These are phyloP conservation scores for Pseudocercospora musae DNA, from an alignment of 2,329 filamentous ascomycete species.

Conservation along the genomic window DNA sequence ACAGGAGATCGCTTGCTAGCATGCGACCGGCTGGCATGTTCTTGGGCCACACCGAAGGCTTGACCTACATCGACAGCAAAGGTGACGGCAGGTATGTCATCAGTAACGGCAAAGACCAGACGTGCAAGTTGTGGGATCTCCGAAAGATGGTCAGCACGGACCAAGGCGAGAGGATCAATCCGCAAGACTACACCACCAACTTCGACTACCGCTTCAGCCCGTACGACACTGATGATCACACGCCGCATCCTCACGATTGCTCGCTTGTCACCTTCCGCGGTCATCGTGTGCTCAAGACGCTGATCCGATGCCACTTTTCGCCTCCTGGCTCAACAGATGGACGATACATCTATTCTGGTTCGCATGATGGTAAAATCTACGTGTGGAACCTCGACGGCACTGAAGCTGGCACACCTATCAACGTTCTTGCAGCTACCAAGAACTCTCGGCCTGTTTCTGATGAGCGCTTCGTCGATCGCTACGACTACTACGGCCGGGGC, in stretches of 20 bases:
- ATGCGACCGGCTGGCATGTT: constrained; percentile 63
- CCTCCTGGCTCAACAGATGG: constrained; percentile 82
- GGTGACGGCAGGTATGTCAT: constrained; percentile 86
- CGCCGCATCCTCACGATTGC: constrained; percentile 78
- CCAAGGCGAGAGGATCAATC: constrained; percentile 56
- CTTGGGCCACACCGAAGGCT: constrained; percentile 61
- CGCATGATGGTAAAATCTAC: constrained; percentile 82
- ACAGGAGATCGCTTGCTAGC: constrained; percentile 67
- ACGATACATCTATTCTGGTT: constrained; percentile 89
- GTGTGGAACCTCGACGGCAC: constrained; percentile 94
- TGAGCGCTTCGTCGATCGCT: constrained; percentile 54
- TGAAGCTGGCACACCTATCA: constrained; percentile 63
- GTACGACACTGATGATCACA: constrained; percentile 65
- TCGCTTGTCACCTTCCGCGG: constrained; percentile 91
- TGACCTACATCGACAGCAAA: constrained; percentile 73
- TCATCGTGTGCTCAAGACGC: constrained; percentile 80
- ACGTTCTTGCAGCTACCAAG: constrained; percentile 70
- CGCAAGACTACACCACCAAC: constrained; percentile 55
- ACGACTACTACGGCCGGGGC: constrained; percentile 56
- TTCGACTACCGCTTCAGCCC: constrained; percentile 73
- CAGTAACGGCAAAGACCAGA: constrained; percentile 93
- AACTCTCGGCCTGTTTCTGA: constrained; percentile 56
- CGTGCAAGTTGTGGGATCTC: constrained; percentile 95
- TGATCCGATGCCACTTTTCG: constrained; percentile 94
- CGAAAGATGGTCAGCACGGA: constrained; percentile 80